These are phyloP conservation scores for Paraphaeosphaeria minitans DNA, from an alignment of 2,329 filamentous ascomycete species.

Conservation along the genomic window DNA sequence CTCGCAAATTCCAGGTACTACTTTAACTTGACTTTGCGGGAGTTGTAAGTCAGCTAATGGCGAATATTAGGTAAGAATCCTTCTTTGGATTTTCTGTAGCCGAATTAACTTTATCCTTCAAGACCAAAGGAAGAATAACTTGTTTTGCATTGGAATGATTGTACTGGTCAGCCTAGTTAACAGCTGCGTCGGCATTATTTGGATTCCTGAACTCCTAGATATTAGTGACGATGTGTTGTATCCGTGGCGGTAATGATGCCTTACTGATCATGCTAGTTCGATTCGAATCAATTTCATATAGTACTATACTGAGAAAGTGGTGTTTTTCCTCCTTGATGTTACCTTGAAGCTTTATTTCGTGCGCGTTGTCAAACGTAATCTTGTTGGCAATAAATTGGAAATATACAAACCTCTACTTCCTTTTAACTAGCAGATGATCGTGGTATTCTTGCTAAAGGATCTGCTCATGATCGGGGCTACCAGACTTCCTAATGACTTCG, in stretches of 20 bases:
- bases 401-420: constrained; percentile 42
- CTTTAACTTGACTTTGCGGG: too few relatives aligned
- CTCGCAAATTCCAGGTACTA: background rate
- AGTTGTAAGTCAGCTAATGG: too few relatives aligned
- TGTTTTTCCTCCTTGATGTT: constrained; percentile 55
- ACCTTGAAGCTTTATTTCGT: constrained; percentile 57
- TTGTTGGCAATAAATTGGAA: constrained; percentile 38
- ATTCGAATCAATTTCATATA: constrained; percentile 54
- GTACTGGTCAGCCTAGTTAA: background rate
- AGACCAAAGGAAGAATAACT: background rate
- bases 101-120: background rate
- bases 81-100: background rate
- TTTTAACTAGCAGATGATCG: constrained; percentile 42
- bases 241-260: too few relatives aligned
- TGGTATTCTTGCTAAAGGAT: constrained; percentile 44
- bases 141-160: background rate
- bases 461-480: constrained; percentile 37
- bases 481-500: constrained; percentile 28
- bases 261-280: constrained; percentile 25
- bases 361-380: constrained; percentile 32
- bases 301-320: constrained; percentile 56
- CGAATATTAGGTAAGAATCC: background rate
- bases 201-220: background rate
- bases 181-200: background rate
- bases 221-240: too few relatives aligned